Evolutionary conservation across 495 filamentous ascomycete species (phyloP), one percentile per base, ranked within the genome.

Genomic region (Lepraria neglecta): DNA sequence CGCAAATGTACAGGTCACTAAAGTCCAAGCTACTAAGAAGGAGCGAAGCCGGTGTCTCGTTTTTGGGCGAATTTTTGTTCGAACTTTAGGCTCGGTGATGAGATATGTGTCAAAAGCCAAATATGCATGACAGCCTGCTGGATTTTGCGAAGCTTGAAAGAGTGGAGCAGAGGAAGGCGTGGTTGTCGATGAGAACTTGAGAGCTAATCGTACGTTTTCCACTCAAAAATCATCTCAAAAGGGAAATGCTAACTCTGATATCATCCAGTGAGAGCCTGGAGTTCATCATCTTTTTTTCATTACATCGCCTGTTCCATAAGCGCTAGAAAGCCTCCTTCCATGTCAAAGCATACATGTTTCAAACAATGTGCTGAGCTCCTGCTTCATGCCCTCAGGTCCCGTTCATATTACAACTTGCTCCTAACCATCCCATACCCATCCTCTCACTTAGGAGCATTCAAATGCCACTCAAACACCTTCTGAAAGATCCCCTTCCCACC

Each of bases 391-490:
- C 35, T 38, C 35, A 33, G 27, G 51, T 24, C 24, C 30, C 51
- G 51, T 27, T 21, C 43, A 17, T 45, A 27, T 24, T 30, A 42
- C 28, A 19, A 11, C 19, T 33, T 11, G 9, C 17, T 24, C n/a
- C 21, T 3, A 7, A 40, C 19, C 21, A 24, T 15, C 35, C 28
- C 27, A 35, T 30, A 17, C 30, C n/a, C 7, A 17, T 43, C 1
- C 31, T 6, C 27, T 45, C 46, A 62, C 21, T 62, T 63, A 31
- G 31, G 24, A 58, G 40, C 65, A 43, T 69, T 59, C 35, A 69
- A 42, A 67, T 69, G 65, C 92, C 91, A 97, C 65, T 82, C 84
- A 76, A 96, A 89, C 12, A 95, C 80, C 73, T 88, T 89, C 72
- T 81, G 74, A 62, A 91, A 98, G 38, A 94, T 75, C 10, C 76